Conservation (phyloP, 108 stramenopile genomes). For the Pseudonitzschia multiseries region DNA sequence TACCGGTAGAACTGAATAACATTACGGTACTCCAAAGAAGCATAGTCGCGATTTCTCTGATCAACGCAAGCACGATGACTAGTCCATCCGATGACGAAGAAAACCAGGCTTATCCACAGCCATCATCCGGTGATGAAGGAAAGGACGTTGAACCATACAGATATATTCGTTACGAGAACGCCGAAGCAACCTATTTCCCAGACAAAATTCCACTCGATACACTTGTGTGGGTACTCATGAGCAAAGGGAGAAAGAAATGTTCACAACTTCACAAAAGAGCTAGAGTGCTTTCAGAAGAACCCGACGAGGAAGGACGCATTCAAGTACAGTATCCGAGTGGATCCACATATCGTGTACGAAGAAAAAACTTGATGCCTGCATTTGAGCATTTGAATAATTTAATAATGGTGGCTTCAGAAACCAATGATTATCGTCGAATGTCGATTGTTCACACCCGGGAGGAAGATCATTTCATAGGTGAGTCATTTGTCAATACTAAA, state of each 20-base stretch:
- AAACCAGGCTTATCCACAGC: constrained; percentile 13
- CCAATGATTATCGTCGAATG: constrained; percentile 64
- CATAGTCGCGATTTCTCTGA: too few species aligned
- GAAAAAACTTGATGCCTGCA: constrained; percentile 56
- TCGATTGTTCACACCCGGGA: constrained; percentile 54
- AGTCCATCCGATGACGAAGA: too few species aligned
- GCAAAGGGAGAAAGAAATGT: constrained; percentile 43
- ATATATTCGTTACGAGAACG: constrained; percentile 24
- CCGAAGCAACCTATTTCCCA: constrained; percentile 18
- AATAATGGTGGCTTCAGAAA: constrained; percentile 68
- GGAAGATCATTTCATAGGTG: constrained; percentile 60
- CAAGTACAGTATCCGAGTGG: constrained; percentile 73
- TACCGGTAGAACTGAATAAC: too few species aligned
- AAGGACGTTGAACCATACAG: constrained; percentile 9
- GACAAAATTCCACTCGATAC: constrained; percentile 28
- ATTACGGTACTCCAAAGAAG: too few species aligned
- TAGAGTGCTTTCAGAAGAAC: constrained; percentile 16
- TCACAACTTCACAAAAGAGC: constrained; percentile 24
- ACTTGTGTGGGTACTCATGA: constrained; percentile 57
- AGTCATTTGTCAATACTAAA: not conserved
- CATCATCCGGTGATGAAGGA: not conserved
- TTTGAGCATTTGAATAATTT: constrained; percentile 48
- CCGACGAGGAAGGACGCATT: constrained; percentile 37
- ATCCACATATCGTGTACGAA: constrained; percentile 66
- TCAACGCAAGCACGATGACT: too few species aligned